These are phyloP conservation scores for Coemansia sp. DNA, from an alignment of 192 early-diverging fungal genomes.

Conservation along the genomic window DNA sequence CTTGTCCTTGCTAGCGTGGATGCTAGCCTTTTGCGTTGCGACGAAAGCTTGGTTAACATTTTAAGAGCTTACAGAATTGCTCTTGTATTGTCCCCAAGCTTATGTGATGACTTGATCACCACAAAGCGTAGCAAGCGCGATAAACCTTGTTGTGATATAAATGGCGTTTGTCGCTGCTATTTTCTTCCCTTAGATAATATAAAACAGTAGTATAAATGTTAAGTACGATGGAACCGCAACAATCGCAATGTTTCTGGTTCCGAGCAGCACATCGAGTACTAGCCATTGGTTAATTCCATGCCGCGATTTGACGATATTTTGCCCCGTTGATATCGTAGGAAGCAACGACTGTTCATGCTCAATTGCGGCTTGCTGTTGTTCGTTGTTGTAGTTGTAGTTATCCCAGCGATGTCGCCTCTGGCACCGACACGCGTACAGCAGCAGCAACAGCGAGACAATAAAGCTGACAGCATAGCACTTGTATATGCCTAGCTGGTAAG, in stretches of 20 bases:
- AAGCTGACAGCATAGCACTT: constrained; percentile 29
- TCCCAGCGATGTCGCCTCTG: constrained; percentile 1
- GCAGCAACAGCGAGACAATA: constrained; percentile 13
- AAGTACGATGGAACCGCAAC: constrained; percentile 24
- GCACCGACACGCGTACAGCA: constrained; percentile 10
- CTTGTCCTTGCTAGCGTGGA: no score
- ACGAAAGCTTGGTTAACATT: no score
- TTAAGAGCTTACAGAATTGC: no score
- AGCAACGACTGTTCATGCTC: constrained; percentile 1
- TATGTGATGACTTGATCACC: no score
- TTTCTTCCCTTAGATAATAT: no score
- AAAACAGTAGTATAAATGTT: no score
- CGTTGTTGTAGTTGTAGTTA: background rate
- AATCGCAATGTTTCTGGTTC: constrained; percentile 14
- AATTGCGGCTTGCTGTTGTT: background rate
- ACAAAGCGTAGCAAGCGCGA: no score
- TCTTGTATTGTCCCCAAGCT: no score
- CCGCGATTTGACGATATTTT: background rate
- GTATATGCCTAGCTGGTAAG: constrained; percentile 69
- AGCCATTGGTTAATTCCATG: background rate
- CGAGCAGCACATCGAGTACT: background rate
- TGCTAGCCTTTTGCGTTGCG: no score
- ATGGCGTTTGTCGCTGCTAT: no score
- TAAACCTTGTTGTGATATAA: no score
- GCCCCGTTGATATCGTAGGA: background rate